A percentile compares a stretch with the other conserved stretches of the same genome.
phyloP scores from a whole-genome alignment of 768 basidiomycete genomes.

The Omphalotus guepiniiformis region DNA sequence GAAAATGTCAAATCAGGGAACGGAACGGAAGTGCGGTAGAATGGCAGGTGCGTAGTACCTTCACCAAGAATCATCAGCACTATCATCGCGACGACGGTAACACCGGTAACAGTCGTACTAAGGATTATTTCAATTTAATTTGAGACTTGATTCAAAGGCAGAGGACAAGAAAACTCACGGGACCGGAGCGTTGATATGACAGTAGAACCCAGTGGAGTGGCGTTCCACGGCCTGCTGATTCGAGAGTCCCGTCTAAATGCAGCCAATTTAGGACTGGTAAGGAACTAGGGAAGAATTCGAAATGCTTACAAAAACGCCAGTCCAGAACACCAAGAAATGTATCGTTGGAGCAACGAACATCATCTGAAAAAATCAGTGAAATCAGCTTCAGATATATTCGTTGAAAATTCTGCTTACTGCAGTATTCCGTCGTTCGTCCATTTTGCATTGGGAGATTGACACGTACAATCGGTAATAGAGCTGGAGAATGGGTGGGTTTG shows the following conservation, averaged over 20 bases:
- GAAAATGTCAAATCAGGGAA: too few relatives aligned
- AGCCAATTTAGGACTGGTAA: neutral
- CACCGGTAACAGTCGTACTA: neutral
- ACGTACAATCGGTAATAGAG: neutral
- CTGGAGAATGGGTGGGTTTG: neutral
- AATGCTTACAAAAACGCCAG: constrained; percentile 7
- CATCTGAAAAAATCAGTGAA: neutral
- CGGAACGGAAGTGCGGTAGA: too few relatives aligned
- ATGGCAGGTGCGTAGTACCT: too few relatives aligned
- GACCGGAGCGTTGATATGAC: neutral
- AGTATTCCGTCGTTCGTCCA: neutral
- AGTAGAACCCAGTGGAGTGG: neutral
- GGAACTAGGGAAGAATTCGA: neutral
- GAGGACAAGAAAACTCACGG: constrained; percentile 31
- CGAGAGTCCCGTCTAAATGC: constrained; percentile 3
- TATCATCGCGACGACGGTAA: neutral
- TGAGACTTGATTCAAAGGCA: too few relatives aligned
- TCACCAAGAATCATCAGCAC: neutral
- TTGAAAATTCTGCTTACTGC: neutral
- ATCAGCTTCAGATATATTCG: neutral
- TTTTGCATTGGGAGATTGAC: neutral
- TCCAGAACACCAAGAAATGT: constrained; percentile 9
- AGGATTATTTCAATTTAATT: too few relatives aligned
- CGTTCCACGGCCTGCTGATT: constrained; percentile 2
- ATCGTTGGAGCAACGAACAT: constrained; percentile 4